Evolutionary conservation across 176 grass and related monocot species (phyloP).

Genomic region (Oryza meyeriana): DNA sequence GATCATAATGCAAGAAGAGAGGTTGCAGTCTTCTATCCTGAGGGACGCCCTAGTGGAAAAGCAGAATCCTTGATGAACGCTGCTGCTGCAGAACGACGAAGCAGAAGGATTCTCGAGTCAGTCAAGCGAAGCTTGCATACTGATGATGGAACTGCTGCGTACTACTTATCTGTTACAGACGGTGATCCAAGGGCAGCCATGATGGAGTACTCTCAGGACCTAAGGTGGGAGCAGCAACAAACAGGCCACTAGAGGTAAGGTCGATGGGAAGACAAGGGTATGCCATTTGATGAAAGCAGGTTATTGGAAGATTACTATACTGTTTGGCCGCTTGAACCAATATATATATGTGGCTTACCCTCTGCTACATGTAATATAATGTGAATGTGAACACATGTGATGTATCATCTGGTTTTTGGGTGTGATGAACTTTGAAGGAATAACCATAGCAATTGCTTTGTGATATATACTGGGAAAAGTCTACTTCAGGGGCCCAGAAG

Average conservation of each 20-base stretch:
- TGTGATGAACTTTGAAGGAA: neutral
- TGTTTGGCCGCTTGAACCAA: neutral
- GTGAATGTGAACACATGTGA: neutral
- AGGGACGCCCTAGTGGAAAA: slow-evolving; percentile 46
- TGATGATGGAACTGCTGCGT: slow-evolving; percentile 86
- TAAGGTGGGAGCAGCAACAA: slow-evolving; percentile 76
- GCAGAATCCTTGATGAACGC: slow-evolving; percentile 5
- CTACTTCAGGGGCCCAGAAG: too few relatives aligned
- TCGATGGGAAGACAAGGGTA: neutral
- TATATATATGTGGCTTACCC: neutral
- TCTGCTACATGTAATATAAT: slow-evolving; percentile 6
- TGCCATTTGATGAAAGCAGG: neutral
- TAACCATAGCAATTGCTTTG: neutral
- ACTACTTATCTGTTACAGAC: slow-evolving; percentile 68
- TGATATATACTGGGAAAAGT: too few relatives aligned
- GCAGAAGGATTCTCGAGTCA: slow-evolving; percentile 67
- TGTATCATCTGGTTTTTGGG: neutral
- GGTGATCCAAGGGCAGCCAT: slow-evolving; percentile 90
- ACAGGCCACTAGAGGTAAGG: slow-evolving; percentile 7
- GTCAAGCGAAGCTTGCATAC: slow-evolving; percentile 71
- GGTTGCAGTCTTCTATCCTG: slow-evolving; percentile 71
- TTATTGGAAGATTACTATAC: neutral
- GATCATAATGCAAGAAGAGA: slow-evolving; percentile 81
- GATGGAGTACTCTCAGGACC: slow-evolving; percentile 76
- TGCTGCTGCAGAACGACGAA: slow-evolving; percentile 27